A percentile compares a stretch with the other conserved stretches of the same genome.
These are phyloP conservation scores for Trametes gibbosa DNA, from an alignment of 768 basidiomycete species.

Conservation along the genomic window DNA sequence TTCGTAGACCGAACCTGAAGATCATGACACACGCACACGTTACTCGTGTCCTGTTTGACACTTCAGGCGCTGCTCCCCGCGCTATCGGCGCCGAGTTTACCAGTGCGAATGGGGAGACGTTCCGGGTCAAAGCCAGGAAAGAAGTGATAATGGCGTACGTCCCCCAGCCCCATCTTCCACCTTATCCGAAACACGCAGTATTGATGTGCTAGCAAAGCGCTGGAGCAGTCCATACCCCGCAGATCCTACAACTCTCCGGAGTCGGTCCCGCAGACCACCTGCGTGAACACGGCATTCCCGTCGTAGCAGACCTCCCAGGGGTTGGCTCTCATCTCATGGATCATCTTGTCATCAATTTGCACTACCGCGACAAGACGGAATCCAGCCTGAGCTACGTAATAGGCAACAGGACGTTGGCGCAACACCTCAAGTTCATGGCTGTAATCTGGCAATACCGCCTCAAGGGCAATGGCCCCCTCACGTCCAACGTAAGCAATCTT, in stretches of 20 bases:
- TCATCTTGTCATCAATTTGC: constrained; percentile 55
- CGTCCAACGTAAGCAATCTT: constrained; percentile 45
- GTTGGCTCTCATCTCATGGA: constrained; percentile 76
- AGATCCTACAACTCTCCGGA: constrained; percentile 73
- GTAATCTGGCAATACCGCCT: constrained; percentile 43
- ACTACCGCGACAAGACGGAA: constrained; percentile 50
- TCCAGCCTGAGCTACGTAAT: constrained; percentile 40
- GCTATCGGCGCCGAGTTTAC: constrained; percentile 65
- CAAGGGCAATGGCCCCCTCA: constrained; percentile 46
- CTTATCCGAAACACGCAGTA: not conserved
- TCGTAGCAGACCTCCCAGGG: constrained; percentile 62
- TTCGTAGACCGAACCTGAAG: constrained; percentile 62
- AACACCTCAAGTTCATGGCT: constrained; percentile 13
- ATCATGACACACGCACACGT: constrained; percentile 56
- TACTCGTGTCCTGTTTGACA: constrained; percentile 57
- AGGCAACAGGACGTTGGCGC: not conserved
- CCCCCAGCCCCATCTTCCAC: not conserved
- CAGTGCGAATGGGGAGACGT: constrained; percentile 37
- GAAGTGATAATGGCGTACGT: constrained; percentile 64
- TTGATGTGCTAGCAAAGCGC: constrained; percentile 36
- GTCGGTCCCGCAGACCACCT: constrained; percentile 67
- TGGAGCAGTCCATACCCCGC: constrained; percentile 56
- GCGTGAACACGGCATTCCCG: constrained; percentile 46
- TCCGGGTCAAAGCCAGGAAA: constrained; percentile 47
- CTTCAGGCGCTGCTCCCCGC: constrained; percentile 33